Evolutionary conservation across 305 asterid species (phyloP), one percentile per base, ranked within the genome.

Genomic region (Fraxinus albicans): DNA sequence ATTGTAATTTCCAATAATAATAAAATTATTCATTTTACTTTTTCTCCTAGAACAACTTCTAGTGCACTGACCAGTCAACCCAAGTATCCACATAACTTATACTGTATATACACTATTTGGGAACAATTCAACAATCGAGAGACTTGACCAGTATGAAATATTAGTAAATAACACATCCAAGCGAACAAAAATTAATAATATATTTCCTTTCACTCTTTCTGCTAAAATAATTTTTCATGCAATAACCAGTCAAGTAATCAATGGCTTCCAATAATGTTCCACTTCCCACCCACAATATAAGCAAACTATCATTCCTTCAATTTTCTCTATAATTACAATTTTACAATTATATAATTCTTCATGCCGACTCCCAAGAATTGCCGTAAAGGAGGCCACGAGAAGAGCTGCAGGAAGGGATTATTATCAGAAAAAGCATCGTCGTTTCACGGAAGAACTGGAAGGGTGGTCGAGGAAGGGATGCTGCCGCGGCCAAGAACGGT

Each of bases 401-500:
- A 88, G 85, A 88, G 83, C 85, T 80, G 65, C 31, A 21, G 86
- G 79, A 87, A 82, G 72, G 87, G 86, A 8, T 84, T 74, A 50
- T 27, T 83, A 69, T 47, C 80, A n/a, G 83, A 85, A 73, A 87
- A 81, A 79, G 83, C 88, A 6, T 58, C 36, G 73, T 89, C 92
- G 40, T 89, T 89, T 76, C 86, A 85, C 77, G 86, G 83, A 4
- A 86, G 23, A 77, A 63, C 9, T 31, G 79, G 29, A 72, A 65
- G 36, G 44, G 2, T 2, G 44, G 1, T 2, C 42, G 77, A 12
- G 85, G 36, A 47, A 47, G 19, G 58, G 58, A 47, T 78, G 80
- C 63, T 85, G 10, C 72, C 72, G 70, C 74, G 90, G 80, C 91
- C 91, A 23, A 78, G 88, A 50, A 89, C 91, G 36, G 90, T 87